phyloP scores from a whole-genome alignment of 768 basidiomycete species.

The Tricholoma hemisulphureum region DNA sequence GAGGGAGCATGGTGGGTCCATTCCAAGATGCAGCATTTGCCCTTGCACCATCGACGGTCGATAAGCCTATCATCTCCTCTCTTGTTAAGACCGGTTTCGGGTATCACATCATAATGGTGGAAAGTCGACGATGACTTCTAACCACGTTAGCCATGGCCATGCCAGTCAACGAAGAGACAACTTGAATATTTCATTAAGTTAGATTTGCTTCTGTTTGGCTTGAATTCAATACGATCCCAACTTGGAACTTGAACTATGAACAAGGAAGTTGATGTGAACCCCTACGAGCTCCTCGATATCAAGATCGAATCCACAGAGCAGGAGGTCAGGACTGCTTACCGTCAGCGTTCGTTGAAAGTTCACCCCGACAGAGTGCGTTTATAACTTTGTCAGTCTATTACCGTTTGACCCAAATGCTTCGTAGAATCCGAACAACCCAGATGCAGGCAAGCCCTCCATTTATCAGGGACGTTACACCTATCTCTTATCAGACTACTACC shows the following conservation, averaged over 20 bases:
- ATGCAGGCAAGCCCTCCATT: constrained; percentile 53
- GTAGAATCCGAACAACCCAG: constrained; percentile 76
- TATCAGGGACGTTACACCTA: not conserved
- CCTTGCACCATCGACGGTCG: constrained; percentile 73
- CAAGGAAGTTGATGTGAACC: constrained; percentile 60
- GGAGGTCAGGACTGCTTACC: constrained; percentile 78
- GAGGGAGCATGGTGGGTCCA: constrained; percentile 85
- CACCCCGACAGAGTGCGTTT: constrained; percentile 81
- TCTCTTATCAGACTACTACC: not conserved
- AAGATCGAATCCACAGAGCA: constrained; percentile 66
- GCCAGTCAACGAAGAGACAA: no score
- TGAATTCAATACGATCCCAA: no score
- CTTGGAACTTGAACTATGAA: no score
- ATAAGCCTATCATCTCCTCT: constrained; percentile 69
- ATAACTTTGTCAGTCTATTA: not conserved
- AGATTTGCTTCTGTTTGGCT: no score
- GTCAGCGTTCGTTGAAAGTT: constrained; percentile 77
- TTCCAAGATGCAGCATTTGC: constrained; percentile 91
- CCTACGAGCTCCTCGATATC: constrained; percentile 71
- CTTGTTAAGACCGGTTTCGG: constrained; percentile 83
- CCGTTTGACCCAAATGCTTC: not conserved
- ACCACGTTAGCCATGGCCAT: no score
- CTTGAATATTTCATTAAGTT: no score
- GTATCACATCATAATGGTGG: constrained; percentile 91
- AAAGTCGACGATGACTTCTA: constrained; percentile 69